A percentile compares a stretch with the other conserved stretches of the same genome.
These are phyloP conservation scores for Brachypodium distachyon DNA, from an alignment of 202 grass and related monocot genomes.

Conservation along the genomic window DNA sequence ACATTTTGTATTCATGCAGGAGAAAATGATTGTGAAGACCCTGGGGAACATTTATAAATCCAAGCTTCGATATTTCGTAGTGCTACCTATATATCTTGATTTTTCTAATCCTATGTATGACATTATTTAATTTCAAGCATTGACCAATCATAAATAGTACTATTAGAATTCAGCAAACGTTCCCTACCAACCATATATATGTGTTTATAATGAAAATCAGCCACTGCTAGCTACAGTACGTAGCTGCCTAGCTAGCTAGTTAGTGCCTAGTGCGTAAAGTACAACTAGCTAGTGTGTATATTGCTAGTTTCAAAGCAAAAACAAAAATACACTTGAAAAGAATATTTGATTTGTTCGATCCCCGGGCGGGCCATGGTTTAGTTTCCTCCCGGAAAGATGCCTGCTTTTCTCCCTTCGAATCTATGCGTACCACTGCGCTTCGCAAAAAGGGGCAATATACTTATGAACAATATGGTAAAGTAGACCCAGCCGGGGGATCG, in stretches of 20 bases:
- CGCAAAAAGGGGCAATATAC: slow-evolving; percentile 27
- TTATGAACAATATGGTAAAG: slow-evolving; percentile 27
- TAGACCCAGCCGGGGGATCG: slow-evolving; percentile 5
- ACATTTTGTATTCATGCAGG: not conserved
- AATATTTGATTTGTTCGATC: slow-evolving; percentile 34
- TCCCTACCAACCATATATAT: not conserved
- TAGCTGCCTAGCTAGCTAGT: too few relatives aligned
- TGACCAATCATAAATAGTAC: not conserved
- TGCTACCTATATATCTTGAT: not conserved
- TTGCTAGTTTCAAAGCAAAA: slow-evolving; percentile 4
- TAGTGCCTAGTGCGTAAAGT: not conserved
- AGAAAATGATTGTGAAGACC: not conserved
- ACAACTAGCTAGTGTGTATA: not conserved
- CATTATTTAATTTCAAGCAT: not conserved
- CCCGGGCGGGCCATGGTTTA: slow-evolving; percentile 25
- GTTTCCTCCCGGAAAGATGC: slow-evolving; percentile 2
- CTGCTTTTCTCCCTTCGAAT: slow-evolving; percentile 24
- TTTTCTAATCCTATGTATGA: not conserved
- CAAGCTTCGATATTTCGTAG: not conserved
- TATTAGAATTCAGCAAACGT: not conserved
- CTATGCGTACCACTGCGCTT: slow-evolving; percentile 39
- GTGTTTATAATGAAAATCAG: slow-evolving; percentile 16
- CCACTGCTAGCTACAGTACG: not conserved
- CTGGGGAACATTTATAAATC: not conserved
- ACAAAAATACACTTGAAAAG: slow-evolving; percentile 26